Evolutionary conservation across 305 asterid species (phyloP), one percentile per base, ranked within the genome.

Genomic region (Caryopteris hybrid): DNA sequence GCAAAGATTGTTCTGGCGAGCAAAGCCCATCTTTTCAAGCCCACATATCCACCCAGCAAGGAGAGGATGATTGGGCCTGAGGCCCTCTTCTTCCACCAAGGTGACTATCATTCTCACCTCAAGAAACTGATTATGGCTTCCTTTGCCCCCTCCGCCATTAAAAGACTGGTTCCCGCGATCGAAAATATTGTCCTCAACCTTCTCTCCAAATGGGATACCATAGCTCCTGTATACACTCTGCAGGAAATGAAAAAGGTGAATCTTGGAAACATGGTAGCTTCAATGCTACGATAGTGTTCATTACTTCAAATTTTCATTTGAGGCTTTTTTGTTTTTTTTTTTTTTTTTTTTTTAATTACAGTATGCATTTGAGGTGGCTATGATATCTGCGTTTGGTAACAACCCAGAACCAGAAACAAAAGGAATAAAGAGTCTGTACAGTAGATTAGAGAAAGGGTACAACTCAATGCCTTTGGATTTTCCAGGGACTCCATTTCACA

Each of bases 331-430:
- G 4, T 17, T 8, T 43, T 36, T 1, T 17, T 0, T 0, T 10
- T 20, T 17, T 6, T 42, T 34, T 0, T 1, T 27, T 39, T 45
- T n/a, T n/a, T n/a, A n/a, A n/a, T n/a, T 56, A n/a, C 72, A 88
- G 93, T 86, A 81, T 79, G 93, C 96, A 17, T 88, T 88, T 38
- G 93, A 86, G 59, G 96, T 88, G 80, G 93, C 91, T 5, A 81
- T 88, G 77, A 42, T 82, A 2, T 76, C 92, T 2, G 88, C 80
- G 1, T 83, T 88, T 16, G 93, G 89, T 0, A 64, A 80, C 16
- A 69, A 61, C 0, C 9, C 6, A 14, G 93, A 79, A 38, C 31
- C 69, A n/a, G 93, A 83, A 68, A 79, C 80, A 6, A 51, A 70
- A 60, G 78, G 86, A 31, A 83, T 86, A 1, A 81, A 78, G 61